Evolutionary conservation across 805 yeast genomes (phyloP).

Genomic region (Myxozyma melibiosi): DNA sequence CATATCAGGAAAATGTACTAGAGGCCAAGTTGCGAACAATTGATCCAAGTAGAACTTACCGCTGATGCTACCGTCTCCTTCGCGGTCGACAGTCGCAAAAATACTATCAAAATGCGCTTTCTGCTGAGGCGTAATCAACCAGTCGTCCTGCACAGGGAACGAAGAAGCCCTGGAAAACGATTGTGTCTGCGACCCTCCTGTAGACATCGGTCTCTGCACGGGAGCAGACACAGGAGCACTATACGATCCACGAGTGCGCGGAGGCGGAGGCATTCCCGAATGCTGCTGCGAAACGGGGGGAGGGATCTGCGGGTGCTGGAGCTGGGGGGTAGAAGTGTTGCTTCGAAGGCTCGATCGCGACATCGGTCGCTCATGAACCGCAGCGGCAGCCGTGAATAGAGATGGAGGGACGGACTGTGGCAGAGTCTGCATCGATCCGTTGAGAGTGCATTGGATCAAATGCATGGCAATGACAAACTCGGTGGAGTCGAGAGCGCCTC

Average conservation of each 20-base stretch:
- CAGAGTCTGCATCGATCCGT: conserved; percentile 63
- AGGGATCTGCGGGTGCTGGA: conserved; percentile 8
- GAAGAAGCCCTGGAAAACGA: conserved; percentile 7
- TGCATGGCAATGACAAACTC: conserved; percentile 95
- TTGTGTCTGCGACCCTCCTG: conserved; percentile 11
- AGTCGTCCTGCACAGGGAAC: conserved; percentile 49
- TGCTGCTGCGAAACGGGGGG: conserved; percentile 27
- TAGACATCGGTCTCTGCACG: conserved; percentile 13
- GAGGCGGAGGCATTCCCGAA: conserved; percentile 31
- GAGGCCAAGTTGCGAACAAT: neutral
- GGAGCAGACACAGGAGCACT: conserved; percentile 15
- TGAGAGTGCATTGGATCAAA: conserved; percentile 77
- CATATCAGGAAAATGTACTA: neutral
- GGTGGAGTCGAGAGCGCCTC: conserved; percentile 70
- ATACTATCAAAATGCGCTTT: conserved; percentile 76
- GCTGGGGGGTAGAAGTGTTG: conserved; percentile 10
- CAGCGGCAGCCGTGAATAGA: conserved; percentile 43
- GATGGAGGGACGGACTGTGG: conserved; percentile 52
- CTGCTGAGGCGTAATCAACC: conserved; percentile 71
- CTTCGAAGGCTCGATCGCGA: conserved; percentile 22
- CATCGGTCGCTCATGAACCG: conserved; percentile 18
- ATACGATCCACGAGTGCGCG: conserved; percentile 26
- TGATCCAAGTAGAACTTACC: conserved; percentile 9
- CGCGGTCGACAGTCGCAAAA: conserved; percentile 69
- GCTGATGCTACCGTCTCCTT: conserved; percentile 26